Conservation (phyloP, 1,284 basidiomycete species). For the Cronartium quercuum region DNA sequence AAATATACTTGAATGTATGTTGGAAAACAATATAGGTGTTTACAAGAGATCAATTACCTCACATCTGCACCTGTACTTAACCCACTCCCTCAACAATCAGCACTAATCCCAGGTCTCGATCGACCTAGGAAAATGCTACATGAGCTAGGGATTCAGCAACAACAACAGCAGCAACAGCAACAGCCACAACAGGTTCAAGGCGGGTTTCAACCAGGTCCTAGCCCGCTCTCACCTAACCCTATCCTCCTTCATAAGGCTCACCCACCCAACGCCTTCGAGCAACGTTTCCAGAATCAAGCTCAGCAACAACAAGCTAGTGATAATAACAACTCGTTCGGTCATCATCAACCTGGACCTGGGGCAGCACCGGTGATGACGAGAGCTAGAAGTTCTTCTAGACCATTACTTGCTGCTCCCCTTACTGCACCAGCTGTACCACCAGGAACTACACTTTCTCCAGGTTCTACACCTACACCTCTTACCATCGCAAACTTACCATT, state of each 20-base stretch:
- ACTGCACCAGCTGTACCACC: neutral
- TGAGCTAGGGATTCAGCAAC: constrained; percentile 31
- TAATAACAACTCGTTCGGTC: neutral
- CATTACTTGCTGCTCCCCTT: constrained; percentile 6
- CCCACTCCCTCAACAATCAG: constrained; percentile 61
- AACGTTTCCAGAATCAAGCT: neutral
- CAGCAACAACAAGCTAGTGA: neutral
- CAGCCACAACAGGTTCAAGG: neutral
- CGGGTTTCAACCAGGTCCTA: neutral
- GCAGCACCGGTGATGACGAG: constrained; percentile 28
- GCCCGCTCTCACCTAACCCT: constrained; percentile 9
- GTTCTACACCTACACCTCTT: neutral
- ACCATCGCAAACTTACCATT: constrained; percentile 17
- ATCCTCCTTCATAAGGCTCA: constrained; percentile 23
- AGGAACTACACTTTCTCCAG: neutral
- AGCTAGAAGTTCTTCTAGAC: constrained; percentile 28
- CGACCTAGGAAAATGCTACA: constrained; percentile 44
- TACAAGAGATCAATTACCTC: constrained; percentile 95
- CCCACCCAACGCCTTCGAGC: neutral
- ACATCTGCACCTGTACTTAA: constrained; percentile 96
- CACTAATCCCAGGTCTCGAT: constrained; percentile 43
- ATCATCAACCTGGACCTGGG: neutral
- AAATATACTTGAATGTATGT: constrained; percentile 12
- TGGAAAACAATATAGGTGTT: constrained; percentile 58
- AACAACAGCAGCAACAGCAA: constrained; percentile 7